Evolutionary conservation across 2,329 filamentous ascomycete genomes (phyloP), one percentile per base, ranked within the genome.

Genomic region (Fusarium papillatum): DNA sequence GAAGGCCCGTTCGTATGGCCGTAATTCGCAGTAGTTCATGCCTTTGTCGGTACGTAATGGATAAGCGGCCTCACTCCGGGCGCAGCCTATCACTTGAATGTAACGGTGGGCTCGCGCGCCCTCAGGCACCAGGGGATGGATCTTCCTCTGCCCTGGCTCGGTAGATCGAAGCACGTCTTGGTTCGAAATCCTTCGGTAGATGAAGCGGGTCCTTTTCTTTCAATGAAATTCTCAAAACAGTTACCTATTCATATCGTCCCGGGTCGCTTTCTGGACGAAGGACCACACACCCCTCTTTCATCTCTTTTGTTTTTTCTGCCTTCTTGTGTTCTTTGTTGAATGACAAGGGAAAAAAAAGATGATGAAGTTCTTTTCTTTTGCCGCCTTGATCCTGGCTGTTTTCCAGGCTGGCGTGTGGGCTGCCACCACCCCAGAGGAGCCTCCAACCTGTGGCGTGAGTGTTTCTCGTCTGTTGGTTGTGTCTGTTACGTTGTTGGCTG

Each of bases 371-470:
- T 29, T 70, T 43, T 26, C 34, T n/a, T 50, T 43, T 57, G 29
- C 29, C 34, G 39, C 48, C 26, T 34, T 74, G 55, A 26, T 68
- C 7, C 69, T 77, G 64, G 70, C 64, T 16, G 46, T 43, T 24
- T 66, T 76, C 17, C 75, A 76, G 64, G 41, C 61, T 55, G 72
- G 73, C 10, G 70, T 53, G 13, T 66, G 46, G 68, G 75, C 75
- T 59, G 68, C 65, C 22, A 67, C 64, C n/a, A 39, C 50, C n/a
- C 46, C 69, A 8, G 57, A 57, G n/a, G 59, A 63, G 38, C 72
- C 73, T 60, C 75, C 75, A 7, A 60, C 50, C 24, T 76, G 75
- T 68, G 73, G 69, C 57, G 71, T 73, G 34, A 26, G 71, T 46
- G 6, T 41, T 41, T 41, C 11, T n/a, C 7, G 17, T 36, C 5